These are phyloP conservation scores for Mycena galopus DNA, from an alignment of 768 basidiomycete species.

Conservation along the genomic window DNA sequence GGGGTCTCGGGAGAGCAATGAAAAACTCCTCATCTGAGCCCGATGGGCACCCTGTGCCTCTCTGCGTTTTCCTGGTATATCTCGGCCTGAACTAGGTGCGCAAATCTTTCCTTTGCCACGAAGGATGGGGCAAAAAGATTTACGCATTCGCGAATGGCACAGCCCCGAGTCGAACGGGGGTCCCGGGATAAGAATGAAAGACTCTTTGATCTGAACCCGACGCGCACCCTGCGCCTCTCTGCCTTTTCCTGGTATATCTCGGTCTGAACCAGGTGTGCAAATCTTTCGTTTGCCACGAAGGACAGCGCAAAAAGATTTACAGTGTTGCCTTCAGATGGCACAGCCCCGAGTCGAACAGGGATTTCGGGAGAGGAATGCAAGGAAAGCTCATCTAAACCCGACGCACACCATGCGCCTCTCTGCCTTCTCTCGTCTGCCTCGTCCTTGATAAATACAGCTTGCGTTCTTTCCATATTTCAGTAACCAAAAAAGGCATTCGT, in stretches of 20 bases:
- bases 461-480: no score
- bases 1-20: no score
- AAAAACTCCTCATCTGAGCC: not conserved
- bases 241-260: not conserved
- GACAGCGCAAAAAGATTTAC: not conserved
- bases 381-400: not conserved
- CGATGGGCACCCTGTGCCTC: no score
- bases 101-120: no score
- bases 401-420: not conserved
- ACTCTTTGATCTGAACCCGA: not conserved
- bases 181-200: not conserved
- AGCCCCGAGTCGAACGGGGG: constrained; percentile 7
- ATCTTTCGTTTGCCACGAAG: not conserved
- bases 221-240: no score
- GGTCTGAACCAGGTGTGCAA: no score
- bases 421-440: no score
- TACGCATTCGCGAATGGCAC: not conserved
- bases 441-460: no score
- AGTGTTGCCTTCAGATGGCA: not conserved
- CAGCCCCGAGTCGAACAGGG: constrained; percentile 5
- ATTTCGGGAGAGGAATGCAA: not conserved
- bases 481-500: not conserved
- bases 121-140: not conserved
- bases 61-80: no score
- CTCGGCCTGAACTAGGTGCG: no score